phyloP scores from a whole-genome alignment of 345 rosid genomes.

The Angophora floribunda region DNA sequence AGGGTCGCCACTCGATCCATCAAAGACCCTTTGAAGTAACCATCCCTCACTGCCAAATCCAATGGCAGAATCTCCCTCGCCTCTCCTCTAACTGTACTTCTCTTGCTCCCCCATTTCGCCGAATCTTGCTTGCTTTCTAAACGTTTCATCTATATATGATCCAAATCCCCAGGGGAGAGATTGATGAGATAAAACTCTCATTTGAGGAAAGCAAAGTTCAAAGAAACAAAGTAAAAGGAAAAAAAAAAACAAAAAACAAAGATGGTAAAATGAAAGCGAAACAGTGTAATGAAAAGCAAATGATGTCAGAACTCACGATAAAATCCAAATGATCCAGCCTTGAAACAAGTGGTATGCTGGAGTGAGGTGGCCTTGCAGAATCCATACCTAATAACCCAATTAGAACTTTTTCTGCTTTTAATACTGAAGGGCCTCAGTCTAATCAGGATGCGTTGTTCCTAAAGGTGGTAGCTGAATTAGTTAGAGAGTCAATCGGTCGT shows the following conservation, averaged over 20 bases:
- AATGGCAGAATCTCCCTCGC: constrained; percentile 21
- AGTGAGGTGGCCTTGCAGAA: constrained; percentile 21
- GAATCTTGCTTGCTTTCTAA: constrained; percentile 43
- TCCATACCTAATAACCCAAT: constrained; percentile 19
- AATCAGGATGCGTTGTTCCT: background rate
- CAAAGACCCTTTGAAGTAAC: constrained; percentile 64
- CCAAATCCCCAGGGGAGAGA: background rate
- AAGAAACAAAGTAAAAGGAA: background rate
- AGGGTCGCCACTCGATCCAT: constrained; percentile 60
- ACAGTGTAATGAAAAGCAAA: background rate
- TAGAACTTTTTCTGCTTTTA: background rate
- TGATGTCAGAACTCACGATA: constrained; percentile 24
- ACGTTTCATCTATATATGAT: constrained; percentile 39
- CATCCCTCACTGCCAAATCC: constrained; percentile 49
- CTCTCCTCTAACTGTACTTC: background rate
- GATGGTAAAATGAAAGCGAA: background rate
- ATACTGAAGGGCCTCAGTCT: background rate
- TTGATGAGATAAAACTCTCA: background rate
- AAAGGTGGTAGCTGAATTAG: background rate
- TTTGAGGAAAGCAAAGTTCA: background rate
- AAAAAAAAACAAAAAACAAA: background rate
- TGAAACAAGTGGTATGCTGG: constrained; percentile 32
- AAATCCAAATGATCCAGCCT: constrained; percentile 75
- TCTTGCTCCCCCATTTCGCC: constrained; percentile 23
- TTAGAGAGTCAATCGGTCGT: background rate